Percentiles rank a stretch among this genome's conserved stretches.
Evolutionary conservation across 225 moss, liverwort and hornwort genomes (phyloP).

Genomic region (Pseudoscleropodium purum): DNA sequence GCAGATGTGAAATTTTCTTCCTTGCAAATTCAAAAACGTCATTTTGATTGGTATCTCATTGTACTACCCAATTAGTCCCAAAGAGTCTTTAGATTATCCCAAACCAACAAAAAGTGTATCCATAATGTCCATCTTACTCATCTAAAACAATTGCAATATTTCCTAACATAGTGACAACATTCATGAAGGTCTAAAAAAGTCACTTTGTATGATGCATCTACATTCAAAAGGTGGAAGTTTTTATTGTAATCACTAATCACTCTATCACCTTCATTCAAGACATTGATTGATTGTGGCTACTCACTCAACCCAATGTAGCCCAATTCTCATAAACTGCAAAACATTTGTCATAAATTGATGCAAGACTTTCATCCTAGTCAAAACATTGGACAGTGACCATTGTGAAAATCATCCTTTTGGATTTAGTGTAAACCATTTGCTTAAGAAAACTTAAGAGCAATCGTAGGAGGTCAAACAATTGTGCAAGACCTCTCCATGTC

Average conservation of each 20-base stretch:
- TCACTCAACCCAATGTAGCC: not conserved
- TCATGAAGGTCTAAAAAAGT: not conserved
- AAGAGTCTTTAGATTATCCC: not conserved
- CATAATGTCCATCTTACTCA: not conserved
- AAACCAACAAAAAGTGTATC: not conserved
- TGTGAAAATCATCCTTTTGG: fast-evolving
- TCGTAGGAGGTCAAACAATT: not conserved
- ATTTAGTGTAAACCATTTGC: not conserved
- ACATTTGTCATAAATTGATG: not conserved
- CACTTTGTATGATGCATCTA: fast-evolving
- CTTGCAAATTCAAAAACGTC: no score
- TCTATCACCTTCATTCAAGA: not conserved
- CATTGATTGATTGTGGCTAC: not conserved
- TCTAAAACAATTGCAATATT: fast-evolving
- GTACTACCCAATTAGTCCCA: fast-evolving
- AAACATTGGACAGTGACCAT: fast-evolving
- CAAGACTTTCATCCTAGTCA: not conserved
- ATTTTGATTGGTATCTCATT: no score
- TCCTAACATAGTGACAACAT: not conserved
- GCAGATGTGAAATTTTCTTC: no score
- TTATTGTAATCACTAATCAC: not conserved
- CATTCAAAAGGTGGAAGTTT: not conserved
- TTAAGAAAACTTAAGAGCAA: not conserved
- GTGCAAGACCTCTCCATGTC: not conserved
- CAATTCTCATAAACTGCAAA: not conserved